Base-by-base conservation (phyloP, 345 rosid species). In the Citrus hindsii region DNA sequence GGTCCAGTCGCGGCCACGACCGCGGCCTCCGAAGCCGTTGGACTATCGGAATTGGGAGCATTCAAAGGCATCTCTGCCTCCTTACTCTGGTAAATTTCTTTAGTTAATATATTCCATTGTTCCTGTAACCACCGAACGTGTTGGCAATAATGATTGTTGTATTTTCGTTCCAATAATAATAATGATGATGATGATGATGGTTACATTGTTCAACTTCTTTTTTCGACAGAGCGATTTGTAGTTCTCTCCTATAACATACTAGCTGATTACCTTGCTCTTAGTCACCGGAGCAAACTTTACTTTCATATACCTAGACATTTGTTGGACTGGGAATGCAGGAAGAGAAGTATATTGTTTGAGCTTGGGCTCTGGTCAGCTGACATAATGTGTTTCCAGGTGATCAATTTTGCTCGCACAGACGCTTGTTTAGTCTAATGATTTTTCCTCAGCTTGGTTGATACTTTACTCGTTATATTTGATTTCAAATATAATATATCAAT, bases 371-470 rank as follows among this genome's bases (percentile, higher is more conserved):
- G 99, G 99, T 91, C 94, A 32, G 90, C 99, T 19, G 99, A 95
- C 83, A 91, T 95, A 78, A 85, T 95, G 96, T 95, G 99, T 88
- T 87, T 95, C 71, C 99, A 95, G 96, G 98, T 95, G 77, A 70
- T 71, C 67, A 12, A n/a, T 32, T 65, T 67, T 53, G 27, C 71
- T 21, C 1, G 21, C 22, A 3, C 55, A 8, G n/a, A 60, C 7
- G 19, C 42, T 33, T 38, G 9, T 61, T 27, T 25, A 64, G 69
- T 27, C 16, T 74, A 37, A 14, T 33, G 40, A 67, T 30, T 2
- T 37, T 25, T 13, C 14, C 24, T 79, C n/a, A 16, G 37, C 67
- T 5, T 68, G 19, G 32, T 5, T 56, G 61, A 30, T 76, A 6
- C 9, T 21, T 55, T 42, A 33, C 37, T 38, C 9, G 6, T 51